Evolutionary conservation across 441 rosid genomes (phyloP).

Genomic region (Sinapis alba): DNA sequence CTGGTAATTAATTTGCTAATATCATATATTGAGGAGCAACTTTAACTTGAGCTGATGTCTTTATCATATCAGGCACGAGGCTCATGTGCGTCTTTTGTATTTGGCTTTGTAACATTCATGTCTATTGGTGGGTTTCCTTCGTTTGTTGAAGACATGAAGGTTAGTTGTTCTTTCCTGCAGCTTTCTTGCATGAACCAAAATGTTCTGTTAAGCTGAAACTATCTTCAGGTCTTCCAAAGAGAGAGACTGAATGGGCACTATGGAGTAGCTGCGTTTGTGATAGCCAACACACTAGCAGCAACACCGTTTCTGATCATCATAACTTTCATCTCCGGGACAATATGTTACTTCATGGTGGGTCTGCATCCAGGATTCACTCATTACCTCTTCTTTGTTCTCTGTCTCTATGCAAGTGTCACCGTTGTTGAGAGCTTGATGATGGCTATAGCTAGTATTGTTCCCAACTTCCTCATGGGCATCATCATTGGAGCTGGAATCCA

Average conservation of each 20-base stretch:
- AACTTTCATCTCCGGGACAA: constrained; percentile 89
- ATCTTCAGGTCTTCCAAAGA: constrained; percentile 82
- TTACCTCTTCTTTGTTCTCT: constrained; percentile 83
- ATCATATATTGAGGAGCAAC: not conserved
- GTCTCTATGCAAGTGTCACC: constrained; percentile 92
- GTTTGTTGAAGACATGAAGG: constrained; percentile 98
- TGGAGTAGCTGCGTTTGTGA: constrained; percentile 83
- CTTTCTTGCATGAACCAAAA: constrained; percentile 10
- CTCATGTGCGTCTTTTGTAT: constrained; percentile 92
- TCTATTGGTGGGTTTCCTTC: constrained; percentile 99
- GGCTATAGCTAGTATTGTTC: constrained; percentile 92
- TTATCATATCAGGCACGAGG: constrained; percentile 77
- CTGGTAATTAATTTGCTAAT: constrained; percentile 54
- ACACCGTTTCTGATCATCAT: constrained; percentile 83
- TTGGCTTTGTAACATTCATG: constrained; percentile 97
- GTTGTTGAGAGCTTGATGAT: constrained; percentile 99
- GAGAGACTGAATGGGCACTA: constrained; percentile 95
- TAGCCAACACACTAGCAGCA: constrained; percentile 90
- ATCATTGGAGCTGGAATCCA: constrained; percentile 97
- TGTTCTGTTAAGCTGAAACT: constrained; percentile 11
- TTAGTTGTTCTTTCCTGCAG: constrained; percentile 20
- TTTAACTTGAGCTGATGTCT: not conserved
- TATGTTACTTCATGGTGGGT: constrained; percentile 95
- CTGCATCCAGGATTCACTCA: constrained; percentile 89
- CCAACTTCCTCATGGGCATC: constrained; percentile 98